Evolutionary conservation across 2,329 filamentous ascomycete genomes (phyloP).

Genomic region (Malbranchea cinnamomea): DNA sequence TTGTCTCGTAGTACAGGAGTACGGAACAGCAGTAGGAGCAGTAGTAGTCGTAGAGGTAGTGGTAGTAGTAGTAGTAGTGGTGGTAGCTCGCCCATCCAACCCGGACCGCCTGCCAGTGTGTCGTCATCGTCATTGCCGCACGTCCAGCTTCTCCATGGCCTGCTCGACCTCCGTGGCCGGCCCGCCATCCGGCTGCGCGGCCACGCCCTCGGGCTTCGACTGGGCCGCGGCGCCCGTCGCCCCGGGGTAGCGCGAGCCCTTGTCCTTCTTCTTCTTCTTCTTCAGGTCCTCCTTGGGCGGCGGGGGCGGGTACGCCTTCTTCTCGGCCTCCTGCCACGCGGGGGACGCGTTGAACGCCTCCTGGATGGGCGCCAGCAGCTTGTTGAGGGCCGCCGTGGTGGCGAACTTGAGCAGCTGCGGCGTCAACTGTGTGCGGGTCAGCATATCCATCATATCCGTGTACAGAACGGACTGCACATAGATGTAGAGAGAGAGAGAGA

Average conservation of each 20-base stretch:
- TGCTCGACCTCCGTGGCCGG: conserved; percentile 5
- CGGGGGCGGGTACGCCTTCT: conserved; percentile 67
- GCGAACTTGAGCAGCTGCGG: conserved; percentile 83
- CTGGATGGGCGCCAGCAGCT: conserved; percentile 64
- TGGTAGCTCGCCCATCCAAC: too few species aligned
- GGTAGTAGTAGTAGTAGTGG: too few species aligned
- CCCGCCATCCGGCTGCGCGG: conserved; percentile 6
- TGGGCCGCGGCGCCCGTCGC: conserved; percentile 1
- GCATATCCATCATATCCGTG: neutral
- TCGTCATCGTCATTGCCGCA: conserved; percentile 4
- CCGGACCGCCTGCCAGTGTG: too few species aligned
- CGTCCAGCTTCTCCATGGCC: conserved; percentile 6
- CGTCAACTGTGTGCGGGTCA: conserved; percentile 42
- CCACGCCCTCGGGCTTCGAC: conserved; percentile 4
- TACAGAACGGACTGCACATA: neutral
- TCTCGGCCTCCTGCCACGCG: conserved; percentile 67
- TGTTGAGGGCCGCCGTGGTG: conserved; percentile 56
- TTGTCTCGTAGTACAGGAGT: too few species aligned
- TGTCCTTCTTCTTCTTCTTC: conserved; percentile 61
- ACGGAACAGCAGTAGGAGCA: too few species aligned
- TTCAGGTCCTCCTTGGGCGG: conserved; percentile 50
- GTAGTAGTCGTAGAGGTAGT: too few species aligned
- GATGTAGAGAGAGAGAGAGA: neutral
- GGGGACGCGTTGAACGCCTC: conserved; percentile 51
- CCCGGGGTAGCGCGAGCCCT: conserved; percentile 51